Percentiles rank a stretch among this genome's conserved stretches.
Conservation (phyloP, 2,329 filamentous ascomycete genomes). For the Magnaporthiopsis incrustans region DNA sequence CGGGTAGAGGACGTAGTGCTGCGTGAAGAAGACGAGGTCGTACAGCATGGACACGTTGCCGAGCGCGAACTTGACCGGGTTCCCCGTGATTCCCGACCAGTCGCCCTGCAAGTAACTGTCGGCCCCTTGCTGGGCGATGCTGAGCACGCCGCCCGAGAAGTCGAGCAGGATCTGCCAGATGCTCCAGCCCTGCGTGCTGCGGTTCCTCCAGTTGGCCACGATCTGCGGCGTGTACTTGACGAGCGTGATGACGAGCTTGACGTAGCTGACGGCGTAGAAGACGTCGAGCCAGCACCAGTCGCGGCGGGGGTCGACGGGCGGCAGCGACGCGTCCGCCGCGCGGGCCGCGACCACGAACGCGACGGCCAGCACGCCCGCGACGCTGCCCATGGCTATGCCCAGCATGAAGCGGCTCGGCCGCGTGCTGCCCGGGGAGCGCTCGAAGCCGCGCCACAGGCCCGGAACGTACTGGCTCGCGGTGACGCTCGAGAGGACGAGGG, state of each 20-base stretch:
- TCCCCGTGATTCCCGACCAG: slow-evolving; percentile 86
- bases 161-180: slow-evolving; percentile 81
- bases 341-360: slow-evolving; percentile 36
- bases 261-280: slow-evolving; percentile 66
- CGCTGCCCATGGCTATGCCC: slow-evolving; percentile 61
- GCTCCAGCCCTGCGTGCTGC: slow-evolving; percentile 81
- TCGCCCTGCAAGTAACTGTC: slow-evolving; percentile 79
- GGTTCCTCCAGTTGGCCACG: slow-evolving; percentile 72
- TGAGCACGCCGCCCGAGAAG: slow-evolving; percentile 71
- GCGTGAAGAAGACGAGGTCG: slow-evolving; percentile 75
- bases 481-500: slow-evolving; percentile 61
- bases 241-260: slow-evolving; percentile 81
- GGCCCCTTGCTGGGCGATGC: slow-evolving; percentile 71
- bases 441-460: slow-evolving; percentile 64
- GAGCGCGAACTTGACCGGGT: slow-evolving; percentile 82
- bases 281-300: slow-evolving; percentile 57
- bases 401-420: slow-evolving; percentile 54
- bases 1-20: slow-evolving; percentile 79
- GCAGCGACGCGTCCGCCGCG: slow-evolving; percentile 22
- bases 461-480: slow-evolving; percentile 69
- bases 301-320: slow-evolving; percentile 30
- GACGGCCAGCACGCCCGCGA: slow-evolving; percentile 49
- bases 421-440: slow-evolving; percentile 40
- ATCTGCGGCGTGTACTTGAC: slow-evolving; percentile 92
- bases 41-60: slow-evolving; percentile 82